phyloP scores from a whole-genome alignment of 139 green algal species.

The Volvox africanus region DNA sequence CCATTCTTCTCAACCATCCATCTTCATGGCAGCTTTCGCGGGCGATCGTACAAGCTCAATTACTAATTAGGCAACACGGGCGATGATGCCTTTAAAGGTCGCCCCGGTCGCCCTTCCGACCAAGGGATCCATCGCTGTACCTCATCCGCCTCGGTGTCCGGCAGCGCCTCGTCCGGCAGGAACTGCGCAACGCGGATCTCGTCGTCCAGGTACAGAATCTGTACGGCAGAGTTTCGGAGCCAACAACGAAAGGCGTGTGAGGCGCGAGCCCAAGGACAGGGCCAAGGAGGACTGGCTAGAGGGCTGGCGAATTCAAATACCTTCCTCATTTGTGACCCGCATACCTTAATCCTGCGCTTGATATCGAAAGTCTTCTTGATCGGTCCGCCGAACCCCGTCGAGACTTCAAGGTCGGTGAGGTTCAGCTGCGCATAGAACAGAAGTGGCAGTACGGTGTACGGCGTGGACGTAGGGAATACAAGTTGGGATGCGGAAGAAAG shows the following conservation, averaged over 20 bases:
- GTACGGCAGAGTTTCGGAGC: not conserved
- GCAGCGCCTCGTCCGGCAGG: slow-evolving; percentile 53
- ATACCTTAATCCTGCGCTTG: slow-evolving; percentile 53
- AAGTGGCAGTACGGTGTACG: too few species aligned
- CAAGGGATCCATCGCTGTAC: not conserved
- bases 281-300: too few species aligned
- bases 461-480: not conserved
- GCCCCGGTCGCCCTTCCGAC: too few species aligned
- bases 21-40: too few species aligned
- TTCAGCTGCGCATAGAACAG: slow-evolving; percentile 43
- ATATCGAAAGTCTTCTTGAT: slow-evolving; percentile 57
- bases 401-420: slow-evolving; percentile 52
- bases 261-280: too few species aligned
- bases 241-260: not conserved
- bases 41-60: too few species aligned
- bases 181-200: slow-evolving; percentile 59
- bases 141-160: slow-evolving; percentile 44
- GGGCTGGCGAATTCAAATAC: too few species aligned
- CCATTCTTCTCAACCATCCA: too few species aligned
- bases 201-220: slow-evolving; percentile 65
- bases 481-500: not conserved
- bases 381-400: slow-evolving; percentile 29
- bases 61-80: too few species aligned
- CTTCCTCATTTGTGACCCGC: not conserved
- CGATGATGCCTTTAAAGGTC: too few species aligned